Percentiles rank a stretch among this genome's conserved stretches.
These are phyloP conservation scores for Suillus sp. DNA, from an alignment of 768 basidiomycete genomes.

Conservation along the genomic window DNA sequence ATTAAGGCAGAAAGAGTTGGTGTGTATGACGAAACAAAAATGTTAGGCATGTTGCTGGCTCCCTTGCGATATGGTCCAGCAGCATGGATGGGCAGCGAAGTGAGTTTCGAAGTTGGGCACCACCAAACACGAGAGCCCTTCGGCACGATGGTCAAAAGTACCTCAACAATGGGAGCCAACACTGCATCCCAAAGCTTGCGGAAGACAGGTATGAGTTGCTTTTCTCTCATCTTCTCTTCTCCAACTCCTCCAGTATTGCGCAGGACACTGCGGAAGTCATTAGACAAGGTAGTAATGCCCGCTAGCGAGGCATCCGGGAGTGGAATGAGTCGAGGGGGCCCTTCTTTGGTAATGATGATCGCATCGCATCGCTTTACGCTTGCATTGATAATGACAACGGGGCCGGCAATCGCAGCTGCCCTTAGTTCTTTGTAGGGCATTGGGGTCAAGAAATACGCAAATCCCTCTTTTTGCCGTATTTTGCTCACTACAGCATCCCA, in stretches of 20 bases:
- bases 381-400: constrained; percentile 41
- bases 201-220: constrained; percentile 15
- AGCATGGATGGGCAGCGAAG: constrained; percentile 35
- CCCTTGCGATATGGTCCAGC: constrained; percentile 31
- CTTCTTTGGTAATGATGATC: constrained; percentile 32
- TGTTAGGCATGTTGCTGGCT: constrained; percentile 14
- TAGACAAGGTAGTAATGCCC: constrained; percentile 16
- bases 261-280: constrained; percentile 12
- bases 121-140: constrained; percentile 34
- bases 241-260: constrained; percentile 15
- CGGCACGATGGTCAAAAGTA: constrained; percentile 19
- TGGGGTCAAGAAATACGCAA: constrained; percentile 35
- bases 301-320: constrained; percentile 20
- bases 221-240: constrained; percentile 29
- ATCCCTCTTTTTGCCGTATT: constrained; percentile 29
- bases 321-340: constrained; percentile 23
- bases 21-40: constrained; percentile 38
- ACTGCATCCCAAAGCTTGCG: constrained; percentile 30
- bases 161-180: constrained; percentile 23
- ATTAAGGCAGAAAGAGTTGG: constrained; percentile 34
- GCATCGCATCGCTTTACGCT: constrained; percentile 39
- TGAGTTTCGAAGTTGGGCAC: constrained; percentile 36
- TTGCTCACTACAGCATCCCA: constrained; percentile 23
- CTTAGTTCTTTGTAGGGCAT: constrained; percentile 21
- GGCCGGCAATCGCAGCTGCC: constrained; percentile 29